Evolutionary conservation across 345 rosid genomes (phyloP), one percentile per base, ranked within the genome.

Genomic region (Draba incana): DNA sequence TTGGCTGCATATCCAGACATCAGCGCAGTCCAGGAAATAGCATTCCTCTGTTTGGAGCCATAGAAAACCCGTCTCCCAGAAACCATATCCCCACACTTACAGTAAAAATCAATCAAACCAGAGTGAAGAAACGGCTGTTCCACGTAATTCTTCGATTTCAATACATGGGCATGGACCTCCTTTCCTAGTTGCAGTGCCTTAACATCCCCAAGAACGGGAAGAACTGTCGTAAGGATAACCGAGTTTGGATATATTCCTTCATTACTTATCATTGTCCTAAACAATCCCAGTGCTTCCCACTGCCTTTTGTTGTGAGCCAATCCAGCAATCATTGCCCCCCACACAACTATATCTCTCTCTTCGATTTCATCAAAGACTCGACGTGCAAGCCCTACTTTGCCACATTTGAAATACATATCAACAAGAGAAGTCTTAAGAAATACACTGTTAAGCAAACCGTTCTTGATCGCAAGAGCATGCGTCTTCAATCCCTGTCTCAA

Each of bases 271-370:
- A 90, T 93, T 69, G 65, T 66, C 80, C 96, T 83, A n/a, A 69
- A 79, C 49, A 71, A 81, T 16, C 80, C 87, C 64, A 90, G 28
- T 9, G 97, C 89, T 77, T 88, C 89, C 79, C 75, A 56, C 23
- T 83, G 83, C 72, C 84, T 69, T 62, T 83, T 85, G 42, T 93
- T 90, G 50, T 88, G 90, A 5, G 88, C 85, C 61, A 88, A 87
- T 41, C 97, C 97, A 0, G 96, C 80, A 69, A 93, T 84, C 96
- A 90, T 84, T 0, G 90, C 83, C 10, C 98, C 97, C 97, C 97
- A 90, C n/a, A 76, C 65, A 15, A 88, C 92, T 31, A 85, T 54
- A 75, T 90, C 96, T 50, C 84, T 83, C 13, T 82, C 89, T n/a
- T 15, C 64, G 27, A 81, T 79, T 65, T 93, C 96, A 55, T 88